phyloP scores from a whole-genome alignment of 164 flowering plant species.

The Warburgia ugandensis region DNA sequence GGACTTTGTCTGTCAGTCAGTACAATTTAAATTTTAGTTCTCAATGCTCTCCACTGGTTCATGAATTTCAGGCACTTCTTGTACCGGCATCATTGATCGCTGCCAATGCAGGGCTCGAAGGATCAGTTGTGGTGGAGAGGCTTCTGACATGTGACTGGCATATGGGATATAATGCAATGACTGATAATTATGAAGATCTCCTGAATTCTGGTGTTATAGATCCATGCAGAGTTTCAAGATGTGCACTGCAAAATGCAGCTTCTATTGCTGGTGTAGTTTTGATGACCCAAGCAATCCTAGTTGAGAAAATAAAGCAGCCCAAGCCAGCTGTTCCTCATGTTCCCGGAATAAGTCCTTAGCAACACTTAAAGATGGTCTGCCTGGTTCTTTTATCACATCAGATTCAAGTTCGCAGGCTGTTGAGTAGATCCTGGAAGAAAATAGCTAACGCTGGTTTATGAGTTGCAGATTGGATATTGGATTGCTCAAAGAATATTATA shows the following conservation, averaged over 20 bases:
- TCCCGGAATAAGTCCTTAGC: slow-evolving; percentile 68
- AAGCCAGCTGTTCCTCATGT: slow-evolving; percentile 54
- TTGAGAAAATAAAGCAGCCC: slow-evolving; percentile 58
- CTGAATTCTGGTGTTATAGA: slow-evolving; percentile 69
- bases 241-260: slow-evolving; percentile 82
- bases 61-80: slow-evolving; percentile 66
- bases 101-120: slow-evolving; percentile 84
- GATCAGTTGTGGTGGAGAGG: slow-evolving; percentile 62
- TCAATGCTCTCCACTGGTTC: not conserved
- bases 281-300: slow-evolving; percentile 77
- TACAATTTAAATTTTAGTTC: not conserved
- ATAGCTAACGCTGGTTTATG: too few relatives aligned
- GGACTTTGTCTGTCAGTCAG: too few relatives aligned
- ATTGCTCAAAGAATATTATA: too few relatives aligned
- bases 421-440: too few relatives aligned
- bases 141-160: slow-evolving; percentile 44
- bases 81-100: slow-evolving; percentile 79
- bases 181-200: slow-evolving; percentile 64
- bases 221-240: slow-evolving; percentile 74
- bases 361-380: too few relatives aligned
- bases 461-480: too few relatives aligned
- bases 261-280: slow-evolving; percentile 74
- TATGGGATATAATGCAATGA: slow-evolving; percentile 81
- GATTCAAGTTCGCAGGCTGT: too few relatives aligned
- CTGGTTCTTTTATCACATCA: too few relatives aligned